These are phyloP conservation scores for Phytopythium kandeliae DNA, from an alignment of 352 stramenopile species.

Conservation along the genomic window DNA sequence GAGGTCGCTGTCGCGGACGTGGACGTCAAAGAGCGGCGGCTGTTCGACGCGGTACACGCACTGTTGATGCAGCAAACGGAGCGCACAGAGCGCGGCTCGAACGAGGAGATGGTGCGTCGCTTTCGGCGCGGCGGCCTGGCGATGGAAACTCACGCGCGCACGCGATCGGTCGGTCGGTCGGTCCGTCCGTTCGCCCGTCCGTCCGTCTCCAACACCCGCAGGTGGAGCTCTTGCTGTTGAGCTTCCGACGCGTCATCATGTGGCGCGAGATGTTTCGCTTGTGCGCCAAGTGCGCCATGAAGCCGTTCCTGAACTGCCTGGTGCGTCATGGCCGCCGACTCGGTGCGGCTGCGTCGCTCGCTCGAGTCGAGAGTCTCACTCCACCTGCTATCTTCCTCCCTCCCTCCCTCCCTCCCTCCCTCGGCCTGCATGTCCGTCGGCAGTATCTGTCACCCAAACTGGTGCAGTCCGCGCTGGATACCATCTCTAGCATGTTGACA, in stretches of 20 bases:
- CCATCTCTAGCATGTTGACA: conserved; percentile 53
- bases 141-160: too few species aligned
- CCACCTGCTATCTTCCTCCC: too few species aligned
- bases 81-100: conserved; percentile 39
- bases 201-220: too few species aligned
- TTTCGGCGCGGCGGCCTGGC: too few species aligned
- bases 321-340: conserved; percentile 28
- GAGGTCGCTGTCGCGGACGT: conserved; percentile 27
- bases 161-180: too few species aligned
- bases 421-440: too few species aligned
- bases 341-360: too few species aligned
- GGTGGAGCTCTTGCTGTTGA: conserved; percentile 62
- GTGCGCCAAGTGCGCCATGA: conserved; percentile 77
- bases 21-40: conserved; percentile 71
- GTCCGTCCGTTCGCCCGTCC: too few species aligned
- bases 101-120: conserved; percentile 37
- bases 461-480: conserved; percentile 52
- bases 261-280: conserved; percentile 80
- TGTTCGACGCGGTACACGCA: conserved; percentile 71
- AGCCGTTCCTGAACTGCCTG: conserved; percentile 72
- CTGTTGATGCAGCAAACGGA: conserved; percentile 64
- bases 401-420: too few species aligned
- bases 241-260: conserved; percentile 67
- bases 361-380: too few species aligned
- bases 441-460: conserved; percentile 50